Conservation (phyloP, 306 rosid genomes). For the Trifolium dubium region DNA sequence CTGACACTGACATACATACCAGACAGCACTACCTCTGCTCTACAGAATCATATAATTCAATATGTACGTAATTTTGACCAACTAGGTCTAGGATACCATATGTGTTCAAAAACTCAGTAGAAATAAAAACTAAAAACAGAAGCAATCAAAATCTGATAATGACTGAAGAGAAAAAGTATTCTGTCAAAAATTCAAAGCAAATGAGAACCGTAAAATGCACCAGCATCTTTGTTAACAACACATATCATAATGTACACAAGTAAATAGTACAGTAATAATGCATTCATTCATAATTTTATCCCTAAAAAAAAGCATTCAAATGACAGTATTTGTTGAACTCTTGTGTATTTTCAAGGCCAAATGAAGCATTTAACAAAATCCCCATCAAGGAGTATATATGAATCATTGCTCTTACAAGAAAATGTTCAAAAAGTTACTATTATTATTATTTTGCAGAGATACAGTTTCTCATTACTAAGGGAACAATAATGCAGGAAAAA, state of each 20-base stretch:
- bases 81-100: slow-evolving; percentile 5
- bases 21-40: slow-evolving; percentile 17
- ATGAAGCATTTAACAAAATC: slow-evolving; percentile 7
- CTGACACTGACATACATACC: slow-evolving; percentile 40
- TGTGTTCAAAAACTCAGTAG: not conserved
- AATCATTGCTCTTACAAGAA: slow-evolving; percentile 30
- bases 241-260: not conserved
- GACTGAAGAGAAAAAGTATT: not conserved
- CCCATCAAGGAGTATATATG: not conserved
- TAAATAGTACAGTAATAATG: not conserved
- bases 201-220: not conserved
- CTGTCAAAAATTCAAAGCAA: slow-evolving; percentile 7
- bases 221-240: not conserved
- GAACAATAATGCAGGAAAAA: slow-evolving; percentile 45
- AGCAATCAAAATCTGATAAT: slow-evolving; percentile 13
- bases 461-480: slow-evolving; percentile 37
- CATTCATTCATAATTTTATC: slow-evolving; percentile 6
- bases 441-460: slow-evolving; percentile 1
- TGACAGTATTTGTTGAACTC: not conserved
- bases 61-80: slow-evolving; percentile 23
- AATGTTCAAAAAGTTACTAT: slow-evolving; percentile 12
- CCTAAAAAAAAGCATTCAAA: not conserved
- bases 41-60: slow-evolving; percentile 41
- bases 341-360: not conserved
- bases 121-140: not conserved